A percentile compares a stretch with the other conserved stretches of the same genome.
phyloP scores from a whole-genome alignment of 192 early-diverging fungal species.

The Mortierella antarctica region DNA sequence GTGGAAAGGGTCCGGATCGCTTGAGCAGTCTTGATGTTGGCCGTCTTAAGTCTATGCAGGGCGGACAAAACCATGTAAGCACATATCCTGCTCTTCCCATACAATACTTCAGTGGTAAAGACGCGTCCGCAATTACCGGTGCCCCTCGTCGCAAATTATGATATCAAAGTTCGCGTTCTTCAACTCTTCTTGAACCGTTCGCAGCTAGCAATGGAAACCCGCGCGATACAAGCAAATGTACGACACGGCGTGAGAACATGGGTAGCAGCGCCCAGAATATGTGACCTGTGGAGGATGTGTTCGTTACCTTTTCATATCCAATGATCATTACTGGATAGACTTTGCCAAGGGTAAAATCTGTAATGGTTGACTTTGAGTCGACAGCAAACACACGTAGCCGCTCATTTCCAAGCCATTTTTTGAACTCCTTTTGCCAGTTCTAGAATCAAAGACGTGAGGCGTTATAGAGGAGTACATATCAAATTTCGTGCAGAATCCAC shows the following conservation, averaged over 20 bases:
- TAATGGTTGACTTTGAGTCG: conserved; percentile 54
- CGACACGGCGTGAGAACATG: background rate
- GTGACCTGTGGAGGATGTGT: background rate
- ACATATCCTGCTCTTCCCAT: background rate
- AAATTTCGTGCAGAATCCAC: background rate
- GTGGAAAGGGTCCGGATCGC: conserved; percentile 49
- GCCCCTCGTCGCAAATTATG: conserved; percentile 43
- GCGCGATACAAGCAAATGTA: background rate
- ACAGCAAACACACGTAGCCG: conserved; percentile 56
- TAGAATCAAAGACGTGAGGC: background rate
- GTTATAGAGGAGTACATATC: background rate
- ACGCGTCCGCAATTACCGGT: background rate
- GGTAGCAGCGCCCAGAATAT: background rate
- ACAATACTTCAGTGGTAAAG: background rate
- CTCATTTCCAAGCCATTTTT: conserved; percentile 65
- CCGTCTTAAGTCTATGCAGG: conserved; percentile 54
- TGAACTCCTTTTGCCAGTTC: conserved; percentile 67
- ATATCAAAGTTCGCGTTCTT: conserved; percentile 46
- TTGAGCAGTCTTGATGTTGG: conserved; percentile 58
- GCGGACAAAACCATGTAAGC: background rate
- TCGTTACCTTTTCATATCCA: conserved; percentile 58
- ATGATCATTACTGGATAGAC: conserved; percentile 62
- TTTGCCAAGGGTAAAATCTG: conserved; percentile 55
- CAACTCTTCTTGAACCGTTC: conserved; percentile 45
- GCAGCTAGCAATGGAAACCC: conserved; percentile 14